Evolutionary conservation across 345 rosid genomes (phyloP).

Genomic region (Aurinia saxatilis): DNA sequence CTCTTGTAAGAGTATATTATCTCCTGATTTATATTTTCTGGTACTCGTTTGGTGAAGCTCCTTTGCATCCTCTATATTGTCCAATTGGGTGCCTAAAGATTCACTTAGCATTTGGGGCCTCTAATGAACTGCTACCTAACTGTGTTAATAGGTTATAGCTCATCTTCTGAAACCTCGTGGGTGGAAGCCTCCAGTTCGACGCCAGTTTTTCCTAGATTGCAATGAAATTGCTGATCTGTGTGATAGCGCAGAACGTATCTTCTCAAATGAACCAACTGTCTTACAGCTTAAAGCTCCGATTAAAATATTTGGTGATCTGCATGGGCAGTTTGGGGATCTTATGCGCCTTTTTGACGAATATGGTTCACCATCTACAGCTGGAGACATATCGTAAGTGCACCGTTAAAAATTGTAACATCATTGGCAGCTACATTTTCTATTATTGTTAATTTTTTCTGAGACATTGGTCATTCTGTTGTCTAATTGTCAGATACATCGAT

Average conservation of each 20-base stretch:
- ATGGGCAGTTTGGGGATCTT: slow-evolving; percentile 93
- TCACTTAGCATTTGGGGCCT: background rate
- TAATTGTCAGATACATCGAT: slow-evolving; percentile 68
- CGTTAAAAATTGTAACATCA: background rate
- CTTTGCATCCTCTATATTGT: background rate
- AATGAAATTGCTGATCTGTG: slow-evolving; percentile 91
- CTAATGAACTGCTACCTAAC: background rate
- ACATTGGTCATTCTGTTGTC: slow-evolving; percentile 13
- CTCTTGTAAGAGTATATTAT: background rate
- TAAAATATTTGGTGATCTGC: slow-evolving; percentile 92
- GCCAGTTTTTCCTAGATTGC: slow-evolving; percentile 90
- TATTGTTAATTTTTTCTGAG: background rate
- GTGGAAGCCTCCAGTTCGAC: slow-evolving; percentile 90
- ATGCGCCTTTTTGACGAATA: slow-evolving; percentile 97
- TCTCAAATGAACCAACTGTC: slow-evolving; percentile 78
- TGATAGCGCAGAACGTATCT: slow-evolving; percentile 78
- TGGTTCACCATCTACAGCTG: slow-evolving; percentile 93
- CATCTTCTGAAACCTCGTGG: slow-evolving; percentile 92
- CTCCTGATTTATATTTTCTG: background rate
- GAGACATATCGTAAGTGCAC: slow-evolving; percentile 80
- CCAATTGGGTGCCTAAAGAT: background rate
- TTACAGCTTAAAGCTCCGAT: slow-evolving; percentile 84
- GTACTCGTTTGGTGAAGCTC: background rate
- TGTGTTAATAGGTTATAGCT: slow-evolving; percentile 53
- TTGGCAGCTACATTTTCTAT: background rate